Percentiles rank a stretch among this genome's conserved stretches.
These are phyloP conservation scores for Cardamine occulta DNA, from an alignment of 345 rosid genomes.

Conservation along the genomic window DNA sequence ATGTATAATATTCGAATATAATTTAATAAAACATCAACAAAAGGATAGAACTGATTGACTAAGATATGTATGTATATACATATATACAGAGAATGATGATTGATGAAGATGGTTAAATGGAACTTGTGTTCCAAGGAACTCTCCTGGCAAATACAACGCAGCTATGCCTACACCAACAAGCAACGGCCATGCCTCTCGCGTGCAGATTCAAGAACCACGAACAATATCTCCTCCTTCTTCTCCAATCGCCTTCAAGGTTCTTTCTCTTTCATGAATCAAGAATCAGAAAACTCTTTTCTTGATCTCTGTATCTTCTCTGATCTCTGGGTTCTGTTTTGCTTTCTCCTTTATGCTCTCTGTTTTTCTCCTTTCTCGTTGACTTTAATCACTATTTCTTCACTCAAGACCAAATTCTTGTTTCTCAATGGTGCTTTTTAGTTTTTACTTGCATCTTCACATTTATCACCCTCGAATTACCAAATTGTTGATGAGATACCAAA, in stretches of 20 bases:
- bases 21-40: slow-evolving; percentile 5
- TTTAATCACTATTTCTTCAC: neutral
- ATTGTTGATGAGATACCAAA: slow-evolving; percentile 13
- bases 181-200: slow-evolving; percentile 37
- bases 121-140: slow-evolving; percentile 33
- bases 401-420: neutral
- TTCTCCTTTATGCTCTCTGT: slow-evolving; percentile 23
- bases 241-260: slow-evolving; percentile 50
- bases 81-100: slow-evolving; percentile 34
- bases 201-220: slow-evolving; percentile 46
- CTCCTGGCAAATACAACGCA: slow-evolving; percentile 30
- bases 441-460: neutral
- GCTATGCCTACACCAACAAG: slow-evolving; percentile 37
- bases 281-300: slow-evolving; percentile 21
- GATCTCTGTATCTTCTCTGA: slow-evolving; percentile 8
- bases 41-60: neutral
- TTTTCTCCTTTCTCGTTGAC: slow-evolving; percentile 10
- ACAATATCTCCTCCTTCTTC: slow-evolving; percentile 38
- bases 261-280: slow-evolving; percentile 19
- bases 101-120: slow-evolving; percentile 37
- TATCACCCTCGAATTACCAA: neutral
- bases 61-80: slow-evolving; percentile 9
- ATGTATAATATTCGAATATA: slow-evolving; percentile 16
- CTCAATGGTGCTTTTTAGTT: slow-evolving; percentile 21
- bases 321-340: neutral